These are phyloP conservation scores for Astrothelium macrocarpum DNA, from an alignment of 495 filamentous ascomycete genomes.

Conservation along the genomic window DNA sequence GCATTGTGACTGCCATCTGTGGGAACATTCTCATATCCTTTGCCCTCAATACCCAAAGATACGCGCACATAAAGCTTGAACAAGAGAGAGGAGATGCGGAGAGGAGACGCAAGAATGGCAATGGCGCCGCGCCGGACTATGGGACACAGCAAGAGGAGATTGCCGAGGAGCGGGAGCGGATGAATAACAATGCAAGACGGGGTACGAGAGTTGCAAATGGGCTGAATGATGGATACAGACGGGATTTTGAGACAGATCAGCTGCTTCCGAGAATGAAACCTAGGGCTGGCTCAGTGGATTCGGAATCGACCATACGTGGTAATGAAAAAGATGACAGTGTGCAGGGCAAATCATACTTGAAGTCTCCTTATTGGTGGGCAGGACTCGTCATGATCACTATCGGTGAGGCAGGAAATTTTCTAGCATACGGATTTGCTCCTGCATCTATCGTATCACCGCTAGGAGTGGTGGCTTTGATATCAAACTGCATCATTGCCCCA, in stretches of 20 bases:
- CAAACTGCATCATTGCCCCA: conserved; percentile 93
- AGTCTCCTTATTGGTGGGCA: conserved; percentile 90
- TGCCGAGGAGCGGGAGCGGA: conserved; percentile 19
- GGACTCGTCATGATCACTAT: conserved; percentile 83
- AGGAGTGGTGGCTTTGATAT: conserved; percentile 87
- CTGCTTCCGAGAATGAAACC: conserved; percentile 32
- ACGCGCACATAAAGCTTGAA: conserved; percentile 76
- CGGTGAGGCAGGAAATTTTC: conserved; percentile 93
- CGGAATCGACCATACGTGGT: conserved; percentile 4
- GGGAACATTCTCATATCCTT: conserved; percentile 91
- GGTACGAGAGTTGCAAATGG: conserved; percentile 7
- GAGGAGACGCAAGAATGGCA: conserved; percentile 25
- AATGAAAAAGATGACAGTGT: conserved; percentile 19
- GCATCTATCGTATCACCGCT: conserved; percentile 96
- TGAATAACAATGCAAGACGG: conserved; percentile 17
- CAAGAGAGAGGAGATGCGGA: conserved; percentile 38
- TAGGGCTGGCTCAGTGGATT: conserved; percentile 9
- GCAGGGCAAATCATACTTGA: conserved; percentile 57
- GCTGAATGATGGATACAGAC: conserved; percentile 9
- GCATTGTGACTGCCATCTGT: conserved; percentile 80
- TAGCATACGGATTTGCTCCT: conserved; percentile 97
- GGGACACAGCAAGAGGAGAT: conserved; percentile 26
- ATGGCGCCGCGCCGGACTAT: conserved; percentile 23
- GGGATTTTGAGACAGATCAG: conserved; percentile 15
- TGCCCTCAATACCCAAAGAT: conserved; percentile 92